Evolutionary conservation across 345 rosid species (phyloP), one percentile per base, ranked within the genome.

Genomic region (Punica granatum): DNA sequence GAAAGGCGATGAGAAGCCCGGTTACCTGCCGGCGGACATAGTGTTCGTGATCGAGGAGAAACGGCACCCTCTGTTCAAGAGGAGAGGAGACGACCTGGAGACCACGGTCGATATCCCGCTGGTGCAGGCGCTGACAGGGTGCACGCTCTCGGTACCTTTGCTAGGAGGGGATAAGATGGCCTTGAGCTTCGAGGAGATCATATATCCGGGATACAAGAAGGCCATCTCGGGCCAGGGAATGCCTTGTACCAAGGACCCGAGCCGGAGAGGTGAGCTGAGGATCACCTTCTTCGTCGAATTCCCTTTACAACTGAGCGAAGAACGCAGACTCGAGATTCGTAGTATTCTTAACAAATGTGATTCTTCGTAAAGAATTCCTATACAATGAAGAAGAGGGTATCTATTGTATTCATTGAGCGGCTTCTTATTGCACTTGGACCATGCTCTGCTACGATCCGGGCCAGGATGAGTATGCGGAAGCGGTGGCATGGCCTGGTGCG

Each of bases 1-100:
- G 37, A 90, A 83, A 67, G 98, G 96, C 0, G 84, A 86, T n/a
- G 88, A 90, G 73, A 82, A 76, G 73, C 97, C 90, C 0, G 97
- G 97, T 0, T 84, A 86, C 65, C 83, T 81, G 1, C 90, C 91
- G 0, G 88, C 92, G 6, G 96, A 90, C 63, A 74, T 90, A 1
- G 71, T 81, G 4, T 86, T 90, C 60, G 61, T 72, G 36, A 79
- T 93, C 23, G 90, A 84, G 28, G 97, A 93, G 49, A 78, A 75
- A 63, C 71, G 79, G 44, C 98, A 93, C 10, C 78, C 84, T 0
- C 66, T 90, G 78, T 93, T 89, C 65, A 76, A 72, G 67, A 75
- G 97, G 63, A 73, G 70, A 8, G 96, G 84, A 0, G 86, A 89
- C 21, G 80, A 93, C 70, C 67, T 93, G 70, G 96, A 89, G 72